phyloP scores from a whole-genome alignment of 768 basidiomycete species.

The Hydnomerulius pinastri region DNA sequence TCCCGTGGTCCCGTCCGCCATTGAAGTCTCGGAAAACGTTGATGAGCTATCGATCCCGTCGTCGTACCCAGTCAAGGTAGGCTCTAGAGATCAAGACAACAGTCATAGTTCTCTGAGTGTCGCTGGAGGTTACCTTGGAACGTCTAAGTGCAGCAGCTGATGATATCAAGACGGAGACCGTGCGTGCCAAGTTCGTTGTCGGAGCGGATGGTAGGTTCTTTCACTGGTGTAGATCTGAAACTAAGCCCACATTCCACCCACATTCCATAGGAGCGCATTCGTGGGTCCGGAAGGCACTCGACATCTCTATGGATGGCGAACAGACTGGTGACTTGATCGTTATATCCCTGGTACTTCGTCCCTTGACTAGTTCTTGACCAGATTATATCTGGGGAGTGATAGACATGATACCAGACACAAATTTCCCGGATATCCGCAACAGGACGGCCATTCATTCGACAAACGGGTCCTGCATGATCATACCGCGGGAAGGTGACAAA shows the following conservation, averaged over 20 bases:
- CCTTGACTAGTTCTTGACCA: slow-evolving; percentile 23
- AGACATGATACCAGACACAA: slow-evolving; percentile 67
- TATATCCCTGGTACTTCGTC: neutral
- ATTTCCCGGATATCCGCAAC: slow-evolving; percentile 78
- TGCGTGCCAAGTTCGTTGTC: slow-evolving; percentile 38
- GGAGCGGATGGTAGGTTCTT: slow-evolving; percentile 34
- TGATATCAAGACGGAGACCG: slow-evolving; percentile 32
- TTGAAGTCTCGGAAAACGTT: slow-evolving; percentile 38
- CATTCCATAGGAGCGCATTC: slow-evolving; percentile 41
- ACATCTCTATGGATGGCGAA: slow-evolving; percentile 49
- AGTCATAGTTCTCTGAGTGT: neutral
- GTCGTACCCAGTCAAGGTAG: slow-evolving; percentile 35
- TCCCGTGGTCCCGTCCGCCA: slow-evolving; percentile 30
- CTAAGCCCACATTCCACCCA: too few relatives aligned
- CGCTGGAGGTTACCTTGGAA: slow-evolving; percentile 23
- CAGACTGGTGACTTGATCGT: slow-evolving; percentile 37
- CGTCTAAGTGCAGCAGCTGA: slow-evolving; percentile 25
- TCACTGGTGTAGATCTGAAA: neutral
- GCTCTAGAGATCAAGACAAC: neutral
- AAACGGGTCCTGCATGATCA: slow-evolving; percentile 69
- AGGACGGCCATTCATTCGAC: slow-evolving; percentile 66
- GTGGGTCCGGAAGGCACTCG: slow-evolving; percentile 47
- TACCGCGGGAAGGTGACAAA: slow-evolving; percentile 70
- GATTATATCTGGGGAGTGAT: slow-evolving; percentile 85
- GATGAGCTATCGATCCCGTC: slow-evolving; percentile 35